Evolutionary conservation across 345 rosid species (phyloP).

Genomic region (Acer yangbiense): DNA sequence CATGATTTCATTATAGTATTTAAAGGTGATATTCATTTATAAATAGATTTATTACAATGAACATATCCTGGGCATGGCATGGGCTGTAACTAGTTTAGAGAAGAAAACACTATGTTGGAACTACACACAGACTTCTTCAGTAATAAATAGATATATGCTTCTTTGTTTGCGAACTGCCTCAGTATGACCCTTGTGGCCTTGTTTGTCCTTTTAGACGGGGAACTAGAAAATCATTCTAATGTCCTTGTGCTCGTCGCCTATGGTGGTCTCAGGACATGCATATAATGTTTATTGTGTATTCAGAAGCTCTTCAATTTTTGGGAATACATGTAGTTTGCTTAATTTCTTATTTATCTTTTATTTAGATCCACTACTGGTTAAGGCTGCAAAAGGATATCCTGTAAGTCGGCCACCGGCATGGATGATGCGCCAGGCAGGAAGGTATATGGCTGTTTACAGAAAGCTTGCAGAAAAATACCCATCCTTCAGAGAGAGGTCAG

Average conservation of each 20-base stretch:
- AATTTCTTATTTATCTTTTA: conserved; percentile 19
- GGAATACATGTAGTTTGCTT: neutral
- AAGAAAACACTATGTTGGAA: neutral
- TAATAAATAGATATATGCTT: neutral
- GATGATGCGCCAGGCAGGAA: conserved; percentile 99
- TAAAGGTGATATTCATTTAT: too few species aligned
- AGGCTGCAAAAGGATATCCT: conserved; percentile 83
- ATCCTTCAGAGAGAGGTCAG: conserved; percentile 93
- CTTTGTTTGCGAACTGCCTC: neutral
- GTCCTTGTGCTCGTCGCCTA: neutral
- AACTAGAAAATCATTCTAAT: neutral
- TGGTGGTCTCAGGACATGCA: neutral
- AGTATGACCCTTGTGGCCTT: neutral
- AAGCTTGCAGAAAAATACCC: conserved; percentile 91
- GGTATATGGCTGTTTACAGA: conserved; percentile 96
- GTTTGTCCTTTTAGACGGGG: neutral
- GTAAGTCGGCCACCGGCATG: conserved; percentile 91
- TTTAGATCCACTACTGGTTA: conserved; percentile 80
- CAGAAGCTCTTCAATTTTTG: neutral
- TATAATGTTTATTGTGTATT: neutral
- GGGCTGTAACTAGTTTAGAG: neutral
- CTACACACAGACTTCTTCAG: neutral
- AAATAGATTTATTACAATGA: neutral
- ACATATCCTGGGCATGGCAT: neutral
- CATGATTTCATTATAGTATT: neutral